These are phyloP conservation scores for Cryptococcus floricola DNA, from an alignment of 1,284 basidiomycete genomes.

Conservation along the genomic window DNA sequence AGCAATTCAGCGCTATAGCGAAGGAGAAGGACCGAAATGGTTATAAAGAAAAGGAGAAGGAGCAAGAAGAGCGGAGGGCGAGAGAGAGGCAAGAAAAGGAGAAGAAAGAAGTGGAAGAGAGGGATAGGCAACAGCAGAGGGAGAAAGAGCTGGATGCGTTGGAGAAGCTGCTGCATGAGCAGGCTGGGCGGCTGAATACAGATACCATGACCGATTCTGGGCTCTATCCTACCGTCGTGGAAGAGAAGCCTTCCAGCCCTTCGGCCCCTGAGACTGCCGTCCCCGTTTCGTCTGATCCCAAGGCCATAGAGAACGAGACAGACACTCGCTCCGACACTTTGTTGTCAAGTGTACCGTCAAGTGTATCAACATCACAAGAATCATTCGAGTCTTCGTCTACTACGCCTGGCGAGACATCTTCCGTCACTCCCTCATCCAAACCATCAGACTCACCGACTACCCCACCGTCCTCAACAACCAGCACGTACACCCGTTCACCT, in stretches of 20 bases:
- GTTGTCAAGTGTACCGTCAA: not conserved
- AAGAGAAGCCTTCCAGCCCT: not conserved
- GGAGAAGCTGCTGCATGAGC: conserved; percentile 36
- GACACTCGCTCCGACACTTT: not conserved
- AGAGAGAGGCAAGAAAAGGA: conserved; percentile 34
- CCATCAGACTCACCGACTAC: not conserved
- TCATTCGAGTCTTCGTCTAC: not conserved
- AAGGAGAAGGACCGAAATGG: conserved; percentile 23
- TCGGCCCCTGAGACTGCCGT: too few relatives aligned
- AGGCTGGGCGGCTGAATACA: conserved; percentile 23
- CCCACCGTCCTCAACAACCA: conserved; percentile 6
- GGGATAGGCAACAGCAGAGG: conserved; percentile 14
- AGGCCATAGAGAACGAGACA: not conserved
- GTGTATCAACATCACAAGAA: not conserved
- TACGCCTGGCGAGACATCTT: not conserved
- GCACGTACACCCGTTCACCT: conserved; percentile 13
- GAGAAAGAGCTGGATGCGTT: conserved; percentile 38
- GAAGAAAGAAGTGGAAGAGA: conserved; percentile 23
- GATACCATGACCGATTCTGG: conserved; percentile 14
- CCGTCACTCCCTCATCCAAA: not conserved
- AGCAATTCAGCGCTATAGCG: conserved; percentile 21
- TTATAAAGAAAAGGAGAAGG: conserved; percentile 12
- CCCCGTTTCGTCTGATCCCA: not conserved
- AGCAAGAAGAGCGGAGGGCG: conserved; percentile 19
- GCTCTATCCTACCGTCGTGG: conserved; percentile 6